phyloP scores from a whole-genome alignment of 345 rosid genomes.

The Camelina hispida region DNA sequence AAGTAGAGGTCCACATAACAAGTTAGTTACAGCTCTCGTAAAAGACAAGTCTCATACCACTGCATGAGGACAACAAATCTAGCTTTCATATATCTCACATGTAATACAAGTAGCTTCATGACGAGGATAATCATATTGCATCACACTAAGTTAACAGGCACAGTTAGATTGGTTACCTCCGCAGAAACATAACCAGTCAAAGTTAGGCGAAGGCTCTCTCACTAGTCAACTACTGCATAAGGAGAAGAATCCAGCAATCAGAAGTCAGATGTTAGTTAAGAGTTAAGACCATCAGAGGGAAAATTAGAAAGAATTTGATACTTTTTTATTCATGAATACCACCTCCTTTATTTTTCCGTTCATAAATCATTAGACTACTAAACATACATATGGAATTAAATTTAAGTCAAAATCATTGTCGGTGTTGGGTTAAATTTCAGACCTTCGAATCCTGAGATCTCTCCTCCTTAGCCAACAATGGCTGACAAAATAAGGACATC shows the following conservation, averaged over 20 bases:
- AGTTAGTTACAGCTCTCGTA: constrained; percentile 19
- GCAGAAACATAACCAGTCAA: constrained; percentile 15
- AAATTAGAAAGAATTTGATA: constrained; percentile 25
- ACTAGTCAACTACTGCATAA: constrained; percentile 8
- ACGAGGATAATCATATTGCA: background rate
- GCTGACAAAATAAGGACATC: background rate
- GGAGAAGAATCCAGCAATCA: constrained; percentile 15
- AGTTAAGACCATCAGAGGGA: background rate
- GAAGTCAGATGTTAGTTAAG: constrained; percentile 31
- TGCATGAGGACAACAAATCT: constrained; percentile 30
- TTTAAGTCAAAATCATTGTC: constrained; percentile 10
- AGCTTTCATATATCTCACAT: background rate
- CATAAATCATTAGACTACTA: constrained; percentile 29
- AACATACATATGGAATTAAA: constrained; percentile 26
- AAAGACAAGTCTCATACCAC: constrained; percentile 13
- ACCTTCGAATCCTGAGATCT: constrained; percentile 31
- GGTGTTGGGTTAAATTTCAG: constrained; percentile 19
- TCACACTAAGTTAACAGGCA: constrained; percentile 11
- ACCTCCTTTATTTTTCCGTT: constrained; percentile 29
- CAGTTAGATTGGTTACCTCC: constrained; percentile 34
- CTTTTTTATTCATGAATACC: constrained; percentile 17
- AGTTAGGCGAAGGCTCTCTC: constrained; percentile 22
- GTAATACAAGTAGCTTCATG: background rate
- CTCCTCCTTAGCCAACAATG: constrained; percentile 8
- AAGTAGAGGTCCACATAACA: constrained; percentile 18